Percentiles rank a stretch among this genome's conserved stretches.
phyloP scores from a whole-genome alignment of 768 basidiomycete genomes.

The Hericium rajendrae region DNA sequence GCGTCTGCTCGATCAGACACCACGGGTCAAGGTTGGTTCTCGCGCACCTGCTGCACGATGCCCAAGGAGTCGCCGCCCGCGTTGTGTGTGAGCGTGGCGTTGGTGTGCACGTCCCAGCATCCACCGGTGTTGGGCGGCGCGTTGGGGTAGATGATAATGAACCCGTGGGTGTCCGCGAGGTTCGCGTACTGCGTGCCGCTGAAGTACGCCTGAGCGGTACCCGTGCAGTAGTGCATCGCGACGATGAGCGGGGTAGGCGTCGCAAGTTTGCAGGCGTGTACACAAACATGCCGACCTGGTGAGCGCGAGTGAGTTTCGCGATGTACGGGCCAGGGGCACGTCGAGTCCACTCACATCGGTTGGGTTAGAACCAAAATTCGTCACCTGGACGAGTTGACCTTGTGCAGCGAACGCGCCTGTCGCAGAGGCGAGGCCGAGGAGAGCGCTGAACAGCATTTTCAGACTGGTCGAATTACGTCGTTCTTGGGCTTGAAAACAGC shows the following conservation, averaged over 20 bases:
- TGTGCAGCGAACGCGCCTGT: no score
- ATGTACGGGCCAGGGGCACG: no score
- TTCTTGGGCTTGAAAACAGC: no score
- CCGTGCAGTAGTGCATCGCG: slow-evolving; percentile 30
- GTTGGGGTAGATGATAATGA: slow-evolving; percentile 37
- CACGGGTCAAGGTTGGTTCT: no score
- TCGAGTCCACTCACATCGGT: background rate
- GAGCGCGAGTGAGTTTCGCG: slow-evolving; percentile 9
- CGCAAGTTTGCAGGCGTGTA: slow-evolving; percentile 22
- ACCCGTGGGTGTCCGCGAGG: slow-evolving; percentile 38
- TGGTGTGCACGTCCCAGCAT: slow-evolving; percentile 47
- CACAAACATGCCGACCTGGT: slow-evolving; percentile 37
- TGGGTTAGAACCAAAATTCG: slow-evolving; percentile 43
- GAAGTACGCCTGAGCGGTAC: slow-evolving; percentile 43
- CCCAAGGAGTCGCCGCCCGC: slow-evolving; percentile 45
- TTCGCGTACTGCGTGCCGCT: slow-evolving; percentile 37
- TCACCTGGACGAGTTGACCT: slow-evolving; percentile 20
- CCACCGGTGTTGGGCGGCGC: slow-evolving; percentile 22
- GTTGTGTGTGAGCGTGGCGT: slow-evolving; percentile 43
- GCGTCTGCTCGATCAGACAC: no score
- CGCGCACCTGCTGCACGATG: slow-evolving; percentile 25
- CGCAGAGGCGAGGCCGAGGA: no score
- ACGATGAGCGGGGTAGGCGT: slow-evolving; percentile 35
- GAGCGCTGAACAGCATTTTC: no score
- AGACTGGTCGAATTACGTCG: no score